Evolutionary conservation across 148 eudicot genomes (phyloP).

Genomic region (Diospyros kaki): DNA sequence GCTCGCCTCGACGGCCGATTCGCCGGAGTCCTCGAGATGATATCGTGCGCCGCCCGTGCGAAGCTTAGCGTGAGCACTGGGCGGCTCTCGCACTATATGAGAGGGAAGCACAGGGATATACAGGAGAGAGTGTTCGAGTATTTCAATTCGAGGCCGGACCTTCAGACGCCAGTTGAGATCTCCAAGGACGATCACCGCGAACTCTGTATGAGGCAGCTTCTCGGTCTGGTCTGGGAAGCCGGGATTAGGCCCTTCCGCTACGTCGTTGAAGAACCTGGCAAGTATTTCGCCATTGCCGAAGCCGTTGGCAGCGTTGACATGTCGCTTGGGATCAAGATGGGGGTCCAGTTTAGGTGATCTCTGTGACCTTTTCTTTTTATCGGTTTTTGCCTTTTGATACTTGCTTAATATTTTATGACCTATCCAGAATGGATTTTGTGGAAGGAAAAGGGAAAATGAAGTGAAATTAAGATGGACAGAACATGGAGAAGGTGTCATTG

Average conservation of each 20-base stretch:
- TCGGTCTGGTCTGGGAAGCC: constrained; percentile 63
- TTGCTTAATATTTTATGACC: too few relatives aligned
- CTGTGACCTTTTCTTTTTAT: neutral
- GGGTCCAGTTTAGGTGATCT: constrained; percentile 78
- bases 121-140: constrained; percentile 60
- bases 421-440: too few relatives aligned
- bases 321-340: constrained; percentile 84
- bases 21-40: constrained; percentile 13
- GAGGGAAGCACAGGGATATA: constrained; percentile 73
- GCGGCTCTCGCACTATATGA: constrained; percentile 53
- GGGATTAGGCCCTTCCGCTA: constrained; percentile 58
- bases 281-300: constrained; percentile 74
- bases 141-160: constrained; percentile 56
- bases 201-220: constrained; percentile 62
- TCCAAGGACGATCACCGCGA: constrained; percentile 71
- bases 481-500: too few relatives aligned
- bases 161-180: constrained; percentile 78
- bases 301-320: constrained; percentile 86
- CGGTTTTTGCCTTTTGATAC: neutral
- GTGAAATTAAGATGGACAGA: too few relatives aligned
- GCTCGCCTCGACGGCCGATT: neutral
- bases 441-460: too few relatives aligned
- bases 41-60: constrained; percentile 36
- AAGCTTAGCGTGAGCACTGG: constrained; percentile 38
- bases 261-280: constrained; percentile 64